Evolutionary conservation across 2,329 filamentous ascomycete species (phyloP).

Genomic region (Pezicula rhizophila): DNA sequence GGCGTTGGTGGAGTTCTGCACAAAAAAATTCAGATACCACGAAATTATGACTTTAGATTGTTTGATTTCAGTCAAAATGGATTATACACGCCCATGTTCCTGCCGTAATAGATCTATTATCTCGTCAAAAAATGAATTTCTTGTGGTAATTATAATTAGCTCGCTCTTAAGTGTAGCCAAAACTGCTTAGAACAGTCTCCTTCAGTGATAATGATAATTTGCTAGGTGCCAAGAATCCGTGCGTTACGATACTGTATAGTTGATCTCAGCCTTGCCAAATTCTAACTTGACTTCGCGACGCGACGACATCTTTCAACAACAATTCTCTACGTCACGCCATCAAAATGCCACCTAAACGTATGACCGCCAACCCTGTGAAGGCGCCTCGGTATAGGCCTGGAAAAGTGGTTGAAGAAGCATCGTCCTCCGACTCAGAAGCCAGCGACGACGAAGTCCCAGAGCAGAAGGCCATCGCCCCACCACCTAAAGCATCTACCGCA

Average conservation of each 20-base stretch:
- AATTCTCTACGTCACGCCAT: background rate
- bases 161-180: constrained; percentile 4
- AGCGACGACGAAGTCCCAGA: constrained; percentile 37
- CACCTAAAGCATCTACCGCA: constrained; percentile 51
- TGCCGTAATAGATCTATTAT: background rate
- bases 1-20: constrained; percentile 14
- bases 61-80: background rate
- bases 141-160: too few species aligned
- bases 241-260: background rate
- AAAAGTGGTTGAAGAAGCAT: constrained; percentile 54
- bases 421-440: constrained; percentile 42
- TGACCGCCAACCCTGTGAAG: constrained; percentile 85
- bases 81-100: background rate
- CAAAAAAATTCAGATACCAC: constrained; percentile 14
- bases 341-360: constrained; percentile 67
- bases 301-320: background rate
- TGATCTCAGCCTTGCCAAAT: constrained; percentile 15
- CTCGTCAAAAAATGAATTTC: background rate
- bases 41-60: constrained; percentile 4
- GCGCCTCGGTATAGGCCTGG: constrained; percentile 81
- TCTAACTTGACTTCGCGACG: background rate
- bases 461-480: constrained; percentile 39
- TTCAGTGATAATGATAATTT: too few species aligned
- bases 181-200: background rate
- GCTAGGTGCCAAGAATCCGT: too few species aligned